Base-by-base conservation (phyloP, 1,284 basidiomycete species). In the Ustilago curta region DNA sequence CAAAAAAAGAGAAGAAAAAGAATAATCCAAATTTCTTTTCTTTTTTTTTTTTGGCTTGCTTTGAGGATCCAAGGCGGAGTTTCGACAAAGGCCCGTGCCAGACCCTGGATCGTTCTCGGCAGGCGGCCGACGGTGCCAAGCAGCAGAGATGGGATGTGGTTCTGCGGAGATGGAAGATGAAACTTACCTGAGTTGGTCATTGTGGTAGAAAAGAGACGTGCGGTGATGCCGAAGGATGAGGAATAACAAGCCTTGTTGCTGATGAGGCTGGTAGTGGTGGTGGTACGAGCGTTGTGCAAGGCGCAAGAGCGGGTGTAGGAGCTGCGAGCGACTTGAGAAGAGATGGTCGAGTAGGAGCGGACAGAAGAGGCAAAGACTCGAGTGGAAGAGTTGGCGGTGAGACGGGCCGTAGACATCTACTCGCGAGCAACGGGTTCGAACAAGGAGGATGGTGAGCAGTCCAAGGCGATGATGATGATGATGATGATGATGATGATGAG, bases 381-480 rank as follows among this genome's bases (percentile, higher is more conserved):
- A 56, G 61, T 48, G 53, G 60, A 59, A 54, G 70, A 61, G 70
- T 64, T 57, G 49, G 65, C 37, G 59, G 45, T 54, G 53, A 73
- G 51, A 60, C 70, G 70, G 51, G 58, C 70, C 44, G 65, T 52
- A 31, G 65, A 73, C 70, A 73, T 73, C 70, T 73, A 73, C 70
- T 68, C 47, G 65, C 14, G 48, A 12, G 18, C 19, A 31, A 29
- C 18, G 25, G 9, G 32, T 35, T 11, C 21, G 35, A 44, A 39
- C 37, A 29, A 18, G 19, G 49, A 18, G 29, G 42, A 47, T 14
- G 19, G n/a, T 7, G 29, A 3, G 40, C 5, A 42, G 32, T 7
- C 18, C 18, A 42, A 11, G 19, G 40, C n/a, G n/a, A 8, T 8
- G 8, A 23, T 9, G 44, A n/a, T 23, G 21, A 45, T 6, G 31